Conservation (phyloP, 2,329 filamentous ascomycete species). For the Hawksworthiomyces lignivorus region DNA sequence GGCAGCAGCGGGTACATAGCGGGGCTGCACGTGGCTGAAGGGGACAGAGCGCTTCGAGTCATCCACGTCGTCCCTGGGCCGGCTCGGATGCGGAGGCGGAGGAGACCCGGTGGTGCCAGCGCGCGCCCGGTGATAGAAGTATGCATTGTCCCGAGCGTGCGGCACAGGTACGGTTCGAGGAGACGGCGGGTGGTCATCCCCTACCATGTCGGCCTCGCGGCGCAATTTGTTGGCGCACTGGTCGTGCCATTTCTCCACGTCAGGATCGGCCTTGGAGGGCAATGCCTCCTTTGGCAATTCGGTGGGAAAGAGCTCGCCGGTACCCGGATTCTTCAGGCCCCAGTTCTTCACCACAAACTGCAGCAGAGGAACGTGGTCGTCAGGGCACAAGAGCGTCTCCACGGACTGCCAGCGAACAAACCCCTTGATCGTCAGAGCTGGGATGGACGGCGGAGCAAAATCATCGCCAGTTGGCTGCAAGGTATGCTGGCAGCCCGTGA, state of each 20-base stretch:
- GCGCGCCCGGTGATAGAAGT: constrained; percentile 22
- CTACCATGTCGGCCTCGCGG: constrained; percentile 43
- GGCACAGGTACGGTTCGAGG: constrained; percentile 9
- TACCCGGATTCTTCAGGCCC: constrained; percentile 65
- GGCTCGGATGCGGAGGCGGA: not conserved
- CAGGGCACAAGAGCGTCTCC: constrained; percentile 77
- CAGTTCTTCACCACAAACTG: constrained; percentile 74
- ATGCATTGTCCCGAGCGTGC: constrained; percentile 21
- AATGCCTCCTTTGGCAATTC: constrained; percentile 56
- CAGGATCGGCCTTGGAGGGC: constrained; percentile 63
- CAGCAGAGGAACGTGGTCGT: constrained; percentile 78
- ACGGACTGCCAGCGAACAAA: constrained; percentile 94
- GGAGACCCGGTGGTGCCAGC: constrained; percentile 3
- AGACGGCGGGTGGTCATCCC: constrained; percentile 24
- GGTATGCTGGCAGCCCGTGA: constrained; percentile 81
- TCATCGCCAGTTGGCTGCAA: constrained; percentile 68
- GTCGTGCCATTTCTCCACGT: constrained; percentile 84
- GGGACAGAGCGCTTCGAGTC: constrained; percentile 30
- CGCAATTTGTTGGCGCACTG: constrained; percentile 64
- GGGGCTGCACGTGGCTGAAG: constrained; percentile 34
- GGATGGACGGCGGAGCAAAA: constrained; percentile 69
- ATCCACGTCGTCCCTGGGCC: constrained; percentile 23
- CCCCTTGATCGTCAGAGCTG: constrained; percentile 72
- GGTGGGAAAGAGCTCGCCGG: constrained; percentile 58
- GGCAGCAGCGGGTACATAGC: constrained; percentile 19